Base-by-base conservation (phyloP, 768 basidiomycete genomes). In the Mycena filopes region DNA sequence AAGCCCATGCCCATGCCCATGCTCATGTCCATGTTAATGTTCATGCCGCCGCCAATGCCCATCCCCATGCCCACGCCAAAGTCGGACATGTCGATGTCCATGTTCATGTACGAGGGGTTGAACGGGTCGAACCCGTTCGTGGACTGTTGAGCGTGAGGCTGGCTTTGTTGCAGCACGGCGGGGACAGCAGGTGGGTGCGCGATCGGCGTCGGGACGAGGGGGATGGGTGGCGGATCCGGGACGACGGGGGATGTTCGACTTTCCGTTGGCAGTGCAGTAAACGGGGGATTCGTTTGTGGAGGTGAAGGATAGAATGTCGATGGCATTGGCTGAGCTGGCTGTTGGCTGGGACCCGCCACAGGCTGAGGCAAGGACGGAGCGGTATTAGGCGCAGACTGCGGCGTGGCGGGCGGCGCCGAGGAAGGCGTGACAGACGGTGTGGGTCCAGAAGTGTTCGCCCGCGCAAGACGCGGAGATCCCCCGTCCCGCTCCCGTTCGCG, bases 251-350 rank as follows among this genome's bases (percentile, higher is more conserved):
- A 68, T 42, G 59, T 75, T 45, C 47, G 66, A 26, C 60, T 63
- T 29, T 54, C 56, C 36, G 29, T 59, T n/a, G 60, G 53, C 47
- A 47, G 69, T 29, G 74, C 62, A 28, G 70, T 55, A 25, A 73
- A 65, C 28, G 76, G 76, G 15, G 81, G 74, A 49, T 78, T 77
- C n/a, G 78, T 77, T 31, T 87, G 85, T 38, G 88, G 86, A 20
- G 89, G 88, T 0, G 89, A 89, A 7, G 89, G 88, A 67, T 89
- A 90, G 65, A 84, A 88, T n/a, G 74, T 81, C 55, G 70, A 67
- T 23, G 63, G 43, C 9, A 36, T 36, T 36, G 51, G 43, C 47
- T 82, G 79, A 9, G 67, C 61, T 23, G 74, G 60, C 33, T 67
- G 68, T 60, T 73, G 75, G 31, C 72, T 73, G 10, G 73, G 70